Conservation (phyloP, 768 basidiomycete species). For the Suillus americanus region DNA sequence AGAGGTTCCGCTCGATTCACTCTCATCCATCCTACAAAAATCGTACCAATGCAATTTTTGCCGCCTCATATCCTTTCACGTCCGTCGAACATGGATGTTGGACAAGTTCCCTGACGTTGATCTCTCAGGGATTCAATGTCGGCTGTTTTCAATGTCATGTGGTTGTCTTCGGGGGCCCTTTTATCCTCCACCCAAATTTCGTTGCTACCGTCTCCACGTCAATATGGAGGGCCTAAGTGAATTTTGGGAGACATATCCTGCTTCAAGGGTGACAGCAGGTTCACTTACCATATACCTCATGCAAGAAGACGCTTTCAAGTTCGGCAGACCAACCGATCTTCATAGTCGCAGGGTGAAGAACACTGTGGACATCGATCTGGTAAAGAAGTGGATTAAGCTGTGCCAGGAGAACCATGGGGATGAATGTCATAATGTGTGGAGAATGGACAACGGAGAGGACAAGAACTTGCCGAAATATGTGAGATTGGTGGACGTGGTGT, state of each 20-base stretch:
- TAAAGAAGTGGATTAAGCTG: constrained; percentile 10
- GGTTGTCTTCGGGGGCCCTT: neutral
- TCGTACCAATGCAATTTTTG: constrained; percentile 8
- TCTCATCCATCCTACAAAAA: constrained; percentile 1
- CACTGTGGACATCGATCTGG: neutral
- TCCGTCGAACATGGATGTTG: constrained; percentile 6
- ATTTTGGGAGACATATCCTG: neutral
- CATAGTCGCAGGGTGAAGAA: constrained; percentile 8
- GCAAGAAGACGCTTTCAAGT: constrained; percentile 7
- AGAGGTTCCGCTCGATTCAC: neutral
- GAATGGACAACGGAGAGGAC: neutral
- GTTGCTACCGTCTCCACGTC: constrained; percentile 4
- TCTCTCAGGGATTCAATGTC: neutral
- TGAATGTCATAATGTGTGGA: constrained; percentile 7
- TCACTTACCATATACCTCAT: constrained; percentile 3
- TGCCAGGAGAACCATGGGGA: neutral
- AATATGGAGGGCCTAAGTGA: neutral
- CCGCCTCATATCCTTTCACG: constrained; percentile 4
- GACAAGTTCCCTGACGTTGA: neutral
- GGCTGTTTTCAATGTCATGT: neutral
- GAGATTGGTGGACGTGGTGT: constrained; percentile 5
- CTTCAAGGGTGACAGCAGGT: constrained; percentile 1
- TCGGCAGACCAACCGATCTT: constrained; percentile 8
- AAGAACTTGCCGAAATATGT: neutral
- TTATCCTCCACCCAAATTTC: neutral